Evolutionary conservation across 1,284 basidiomycete species (phyloP).

Genomic region (Puccinia coronata): DNA sequence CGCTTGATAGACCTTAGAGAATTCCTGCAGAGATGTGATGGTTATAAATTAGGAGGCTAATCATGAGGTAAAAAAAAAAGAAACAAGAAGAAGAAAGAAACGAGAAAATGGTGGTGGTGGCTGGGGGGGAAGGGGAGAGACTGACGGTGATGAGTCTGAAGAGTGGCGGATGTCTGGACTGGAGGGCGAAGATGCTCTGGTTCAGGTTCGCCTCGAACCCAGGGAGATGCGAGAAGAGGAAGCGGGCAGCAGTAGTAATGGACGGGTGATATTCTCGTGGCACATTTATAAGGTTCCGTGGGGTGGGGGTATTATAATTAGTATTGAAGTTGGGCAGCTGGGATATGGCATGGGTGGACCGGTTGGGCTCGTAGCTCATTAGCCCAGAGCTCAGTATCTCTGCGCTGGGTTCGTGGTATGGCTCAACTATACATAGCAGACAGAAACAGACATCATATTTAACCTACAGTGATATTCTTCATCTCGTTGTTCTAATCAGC

Average conservation of each 20-base stretch:
- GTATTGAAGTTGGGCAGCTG: conserved; percentile 5
- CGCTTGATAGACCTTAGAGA: conserved; percentile 11
- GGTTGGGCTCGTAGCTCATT: conserved; percentile 16
- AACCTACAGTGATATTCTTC: too few relatives aligned
- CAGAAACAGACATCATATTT: too few relatives aligned
- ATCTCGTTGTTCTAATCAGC: not conserved
- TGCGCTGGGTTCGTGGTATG: not conserved
- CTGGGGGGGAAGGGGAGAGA: not conserved
- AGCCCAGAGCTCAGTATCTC: conserved; percentile 14
- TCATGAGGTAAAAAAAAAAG: not conserved
- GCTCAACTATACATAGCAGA: too few relatives aligned
- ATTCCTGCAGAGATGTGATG: too few relatives aligned
- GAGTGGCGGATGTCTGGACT: not conserved
- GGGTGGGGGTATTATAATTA: not conserved
- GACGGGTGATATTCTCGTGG: not conserved
- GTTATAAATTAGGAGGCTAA: too few relatives aligned
- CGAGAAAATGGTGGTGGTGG: not conserved
- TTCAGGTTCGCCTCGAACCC: not conserved
- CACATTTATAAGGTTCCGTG: not conserved
- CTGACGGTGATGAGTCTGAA: not conserved
- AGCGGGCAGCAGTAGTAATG: not conserved
- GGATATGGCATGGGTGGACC: not conserved
- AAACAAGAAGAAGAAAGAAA: not conserved
- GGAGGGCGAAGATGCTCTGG: not conserved
- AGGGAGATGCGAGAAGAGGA: conserved; percentile 3